These are phyloP conservation scores for Acanthamoeba lenticulata DNA, from an alignment of 208 protist genomes.

Conservation along the genomic window DNA sequence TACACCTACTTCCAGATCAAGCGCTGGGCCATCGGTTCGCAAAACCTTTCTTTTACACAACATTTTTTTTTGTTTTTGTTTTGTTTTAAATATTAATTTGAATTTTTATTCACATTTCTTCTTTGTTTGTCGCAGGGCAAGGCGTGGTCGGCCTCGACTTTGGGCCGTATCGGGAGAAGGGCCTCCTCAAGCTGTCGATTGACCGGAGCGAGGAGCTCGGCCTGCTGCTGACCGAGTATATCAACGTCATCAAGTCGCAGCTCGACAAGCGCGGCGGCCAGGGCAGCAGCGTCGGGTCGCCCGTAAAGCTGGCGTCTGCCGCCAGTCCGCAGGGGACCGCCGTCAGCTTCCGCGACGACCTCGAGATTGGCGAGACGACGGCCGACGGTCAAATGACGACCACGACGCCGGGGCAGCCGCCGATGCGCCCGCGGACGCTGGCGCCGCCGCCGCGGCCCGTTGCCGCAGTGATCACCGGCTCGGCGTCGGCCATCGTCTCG, in stretches of 20 bases:
- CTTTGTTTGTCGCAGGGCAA: not conserved
- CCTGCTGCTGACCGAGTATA: conserved; percentile 14
- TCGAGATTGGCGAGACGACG: not conserved
- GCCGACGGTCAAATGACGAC: not conserved
- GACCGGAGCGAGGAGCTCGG: conserved; percentile 14
- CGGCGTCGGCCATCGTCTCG: not conserved
- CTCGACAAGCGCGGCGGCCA: not conserved
- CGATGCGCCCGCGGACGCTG: no score
- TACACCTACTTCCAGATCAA: conserved; percentile 53
- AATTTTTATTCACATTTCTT: not conserved
- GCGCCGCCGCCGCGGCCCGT: not conserved
- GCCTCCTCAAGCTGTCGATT: not conserved
- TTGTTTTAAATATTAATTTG: not conserved
- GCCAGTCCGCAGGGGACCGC: not conserved
- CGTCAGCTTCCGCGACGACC: not conserved
- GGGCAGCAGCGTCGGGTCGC: not conserved
- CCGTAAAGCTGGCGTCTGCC: no score
- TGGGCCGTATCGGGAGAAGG: not conserved
- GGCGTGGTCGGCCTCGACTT: not conserved
- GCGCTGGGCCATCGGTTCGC: not conserved
- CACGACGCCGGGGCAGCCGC: no score
- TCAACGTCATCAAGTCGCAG: conserved; percentile 29
- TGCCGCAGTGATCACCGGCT: not conserved
- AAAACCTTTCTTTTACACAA: not conserved
- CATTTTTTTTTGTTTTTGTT: not conserved